These are phyloP conservation scores for Trametes punicea DNA, from an alignment of 768 basidiomycete species.

Conservation along the genomic window DNA sequence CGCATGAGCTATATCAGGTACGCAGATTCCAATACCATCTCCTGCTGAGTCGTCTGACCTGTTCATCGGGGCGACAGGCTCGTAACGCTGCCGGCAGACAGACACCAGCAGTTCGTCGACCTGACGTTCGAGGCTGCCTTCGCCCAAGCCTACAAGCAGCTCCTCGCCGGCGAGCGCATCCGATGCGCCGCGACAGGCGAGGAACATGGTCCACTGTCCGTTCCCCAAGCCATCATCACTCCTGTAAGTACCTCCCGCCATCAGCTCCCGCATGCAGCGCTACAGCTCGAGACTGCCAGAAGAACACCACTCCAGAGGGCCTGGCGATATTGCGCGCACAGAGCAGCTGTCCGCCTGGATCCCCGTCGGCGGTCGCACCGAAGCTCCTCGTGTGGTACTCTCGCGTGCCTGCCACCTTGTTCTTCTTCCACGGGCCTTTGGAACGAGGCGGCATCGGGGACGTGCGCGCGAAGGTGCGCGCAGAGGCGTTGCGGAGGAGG, in stretches of 20 bases:
- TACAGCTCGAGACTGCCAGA: neutral
- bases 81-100: neutral
- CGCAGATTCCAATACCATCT: neutral
- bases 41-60: neutral
- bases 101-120: slow-evolving; percentile 5
- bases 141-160: neutral
- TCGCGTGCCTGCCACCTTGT: slow-evolving; percentile 1
- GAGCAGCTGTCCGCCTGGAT: neutral
- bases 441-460: slow-evolving; percentile 5
- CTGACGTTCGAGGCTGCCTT: slow-evolving; percentile 3
- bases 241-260: neutral
- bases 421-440: slow-evolving; percentile 11
- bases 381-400: slow-evolving; percentile 7
- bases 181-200: neutral
- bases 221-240: slow-evolving; percentile 3
- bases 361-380: neutral
- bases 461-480: neutral
- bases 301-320: slow-evolving; percentile 2
- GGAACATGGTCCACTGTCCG: neutral
- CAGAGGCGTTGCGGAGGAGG: slow-evolving; percentile 1
- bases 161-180: neutral
- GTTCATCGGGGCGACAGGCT: neutral
- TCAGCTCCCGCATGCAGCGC: neutral
- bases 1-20: neutral
- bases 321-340: neutral